Base-by-base conservation (phyloP, 768 basidiomycete genomes). In the Albatrellus ellisii region DNA sequence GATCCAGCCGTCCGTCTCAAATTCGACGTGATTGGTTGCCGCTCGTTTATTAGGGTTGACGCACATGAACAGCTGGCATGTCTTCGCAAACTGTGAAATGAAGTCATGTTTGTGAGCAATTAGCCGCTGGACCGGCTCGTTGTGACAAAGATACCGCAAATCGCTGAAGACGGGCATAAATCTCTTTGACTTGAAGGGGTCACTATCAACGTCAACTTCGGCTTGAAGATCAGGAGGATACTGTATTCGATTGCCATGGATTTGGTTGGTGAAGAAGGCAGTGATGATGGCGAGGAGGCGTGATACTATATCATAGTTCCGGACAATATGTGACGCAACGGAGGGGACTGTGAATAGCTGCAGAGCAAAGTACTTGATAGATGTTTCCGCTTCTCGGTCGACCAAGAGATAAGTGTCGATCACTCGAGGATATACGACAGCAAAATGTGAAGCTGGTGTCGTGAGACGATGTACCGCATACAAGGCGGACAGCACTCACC, bases 1-100 rank as follows among this genome's bases (percentile, higher is more conserved):
- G 47, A 95, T 88, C 94, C 92, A 95, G 15, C 83, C 82, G 50
- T 99, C 95, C 24, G 84, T 83, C 63, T 99, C 95, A 62, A 86
- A 99, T 59, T 97, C 94, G 52, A 99, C 77, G 52, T 98, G 95
- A 39, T 66, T 80, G 22, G 73, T 70, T 4, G 69, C 75, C 15
- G 83, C 88, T 14, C 94, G 75, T 51, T 79, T 78, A 59, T 91
- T 90, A 2, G 91, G 81, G 55, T 94, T 91, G 54, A 97, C 72
- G 49, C 86, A 88, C 75, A 88, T 85, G 67, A 98, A 99, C 33
- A 97, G 65, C 49, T 81, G 75, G 59, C 91, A 83, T 6, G 88
- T 81, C 42, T 72, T 67, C 8, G 80, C 71, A 48, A 92, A 82
- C 39, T 79, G 73, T 27, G 65, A 58, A 54, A 92, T 77, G 56